Evolutionary conservation across 2,329 filamentous ascomycete genomes (phyloP).

Genomic region (Cytospora piceicola): DNA sequence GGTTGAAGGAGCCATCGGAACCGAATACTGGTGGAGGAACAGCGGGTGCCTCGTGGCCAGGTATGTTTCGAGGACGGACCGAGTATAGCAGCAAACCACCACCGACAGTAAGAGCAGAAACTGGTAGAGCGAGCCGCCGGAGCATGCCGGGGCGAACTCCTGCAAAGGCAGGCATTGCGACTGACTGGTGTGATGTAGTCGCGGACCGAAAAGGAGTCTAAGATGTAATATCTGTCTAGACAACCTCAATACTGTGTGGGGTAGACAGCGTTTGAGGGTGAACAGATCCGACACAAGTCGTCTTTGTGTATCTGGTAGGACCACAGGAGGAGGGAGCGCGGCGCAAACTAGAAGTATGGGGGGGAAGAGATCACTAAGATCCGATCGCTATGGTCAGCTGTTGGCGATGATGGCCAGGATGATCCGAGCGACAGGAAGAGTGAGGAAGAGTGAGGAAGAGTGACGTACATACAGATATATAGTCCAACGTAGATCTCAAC

Average conservation of each 20-base stretch:
- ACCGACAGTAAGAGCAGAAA: constrained; percentile 47
- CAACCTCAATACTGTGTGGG: background rate
- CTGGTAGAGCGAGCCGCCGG: constrained; percentile 50
- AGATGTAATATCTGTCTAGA: background rate
- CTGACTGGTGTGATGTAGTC: background rate
- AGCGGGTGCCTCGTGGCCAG: constrained; percentile 67
- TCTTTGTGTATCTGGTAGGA: background rate
- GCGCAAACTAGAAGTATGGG: too few species aligned
- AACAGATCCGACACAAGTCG: background rate
- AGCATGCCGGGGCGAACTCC: constrained; percentile 38
- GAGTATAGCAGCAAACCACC: constrained; percentile 53
- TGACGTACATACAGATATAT: too few species aligned
- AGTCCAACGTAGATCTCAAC: too few species aligned
- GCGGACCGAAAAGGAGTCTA: background rate
- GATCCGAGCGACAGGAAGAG: too few species aligned
- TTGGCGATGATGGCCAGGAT: too few species aligned
- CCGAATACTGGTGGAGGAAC: constrained; percentile 73
- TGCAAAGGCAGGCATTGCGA: constrained; percentile 33
- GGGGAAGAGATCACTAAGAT: too few species aligned
- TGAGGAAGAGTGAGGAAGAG: too few species aligned
- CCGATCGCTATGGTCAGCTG: too few species aligned
- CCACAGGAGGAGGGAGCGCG: background rate
- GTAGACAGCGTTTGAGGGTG: background rate
- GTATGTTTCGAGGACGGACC: constrained; percentile 73
- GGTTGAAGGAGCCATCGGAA: constrained; percentile 68